Conservation (phyloP, 2,329 filamentous ascomycete genomes). For the Hypomyces rosellus region DNA sequence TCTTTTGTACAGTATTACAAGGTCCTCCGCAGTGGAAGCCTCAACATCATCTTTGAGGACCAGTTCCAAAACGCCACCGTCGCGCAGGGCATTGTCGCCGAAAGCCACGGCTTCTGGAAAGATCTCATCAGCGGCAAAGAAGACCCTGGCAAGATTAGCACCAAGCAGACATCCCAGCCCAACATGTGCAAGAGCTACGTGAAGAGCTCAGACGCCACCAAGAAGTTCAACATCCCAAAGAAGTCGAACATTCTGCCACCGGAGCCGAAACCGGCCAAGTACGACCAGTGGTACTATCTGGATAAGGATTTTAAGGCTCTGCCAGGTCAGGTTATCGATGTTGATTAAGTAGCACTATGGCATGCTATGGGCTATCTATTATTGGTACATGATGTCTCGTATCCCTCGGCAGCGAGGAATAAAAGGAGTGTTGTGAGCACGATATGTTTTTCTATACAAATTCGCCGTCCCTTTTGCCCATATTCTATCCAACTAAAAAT, state of each 20-base stretch:
- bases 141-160: slow-evolving; percentile 32
- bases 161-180: slow-evolving; percentile 33
- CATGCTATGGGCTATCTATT: slow-evolving; percentile 2
- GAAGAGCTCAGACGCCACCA: slow-evolving; percentile 24
- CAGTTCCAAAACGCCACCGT: slow-evolving; percentile 30
- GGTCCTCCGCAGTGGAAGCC: slow-evolving; percentile 28
- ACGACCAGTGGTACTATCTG: slow-evolving; percentile 33
- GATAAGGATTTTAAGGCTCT: slow-evolving; percentile 27
- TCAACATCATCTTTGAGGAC: slow-evolving; percentile 31
- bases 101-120: slow-evolving; percentile 34
- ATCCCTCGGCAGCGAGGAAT: too few species aligned
- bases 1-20: slow-evolving; percentile 30
- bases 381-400: background rate
- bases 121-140: slow-evolving; percentile 33
- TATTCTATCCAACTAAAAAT: too few species aligned
- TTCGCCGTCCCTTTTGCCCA: too few species aligned
- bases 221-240: slow-evolving; percentile 25
- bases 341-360: background rate
- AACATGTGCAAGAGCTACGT: slow-evolving; percentile 27
- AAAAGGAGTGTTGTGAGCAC: too few species aligned
- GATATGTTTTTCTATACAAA: too few species aligned
- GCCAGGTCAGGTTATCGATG: slow-evolving; percentile 7
- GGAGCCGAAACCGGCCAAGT: slow-evolving; percentile 25
- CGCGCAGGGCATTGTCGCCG: slow-evolving; percentile 24
- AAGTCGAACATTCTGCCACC: slow-evolving; percentile 24